Conservation (phyloP, 2,329 filamentous ascomycete species). For the Xylariaceae sp. region DNA sequence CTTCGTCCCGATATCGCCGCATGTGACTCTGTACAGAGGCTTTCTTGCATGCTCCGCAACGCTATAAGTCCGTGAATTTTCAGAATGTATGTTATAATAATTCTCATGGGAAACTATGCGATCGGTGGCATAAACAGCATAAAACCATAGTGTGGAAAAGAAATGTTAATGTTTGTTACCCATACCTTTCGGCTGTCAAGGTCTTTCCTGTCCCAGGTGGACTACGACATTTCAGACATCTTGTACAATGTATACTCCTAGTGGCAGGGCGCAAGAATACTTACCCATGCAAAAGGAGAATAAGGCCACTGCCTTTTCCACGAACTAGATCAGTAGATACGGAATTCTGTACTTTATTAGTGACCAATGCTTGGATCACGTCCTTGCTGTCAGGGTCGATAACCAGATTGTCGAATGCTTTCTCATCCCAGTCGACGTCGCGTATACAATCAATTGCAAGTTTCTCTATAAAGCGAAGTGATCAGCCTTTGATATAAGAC, state of each 20-base stretch:
- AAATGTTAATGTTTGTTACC: no score
- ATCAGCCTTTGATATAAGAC: no score
- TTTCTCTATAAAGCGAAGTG: slow-evolving; percentile 16
- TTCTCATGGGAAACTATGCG: no score
- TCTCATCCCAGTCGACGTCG: slow-evolving; percentile 33
- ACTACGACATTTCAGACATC: not conserved
- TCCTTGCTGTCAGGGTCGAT: slow-evolving; percentile 31
- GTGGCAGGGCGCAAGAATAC: no score
- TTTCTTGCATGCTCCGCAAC: slow-evolving; percentile 33
- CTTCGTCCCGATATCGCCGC: slow-evolving; percentile 36
- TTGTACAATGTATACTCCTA: no score
- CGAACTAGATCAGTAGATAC: slow-evolving; percentile 12
- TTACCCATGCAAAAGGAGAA: slow-evolving; percentile 31
- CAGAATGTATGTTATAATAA: no score
- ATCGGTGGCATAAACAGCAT: no score
- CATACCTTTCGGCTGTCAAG: slow-evolving; percentile 5
- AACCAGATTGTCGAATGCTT: slow-evolving; percentile 33
- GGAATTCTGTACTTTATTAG: slow-evolving; percentile 26
- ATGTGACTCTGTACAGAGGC: slow-evolving; percentile 34
- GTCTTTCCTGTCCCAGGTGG: slow-evolving; percentile 36
- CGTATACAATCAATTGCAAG: slow-evolving; percentile 22
- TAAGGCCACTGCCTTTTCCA: slow-evolving; percentile 30
- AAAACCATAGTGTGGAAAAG: no score
- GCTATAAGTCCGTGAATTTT: no score
- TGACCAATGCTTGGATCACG: slow-evolving; percentile 34